Base-by-base conservation (phyloP, 2,329 filamentous ascomycete species). In the Cercospora sp. region DNA sequence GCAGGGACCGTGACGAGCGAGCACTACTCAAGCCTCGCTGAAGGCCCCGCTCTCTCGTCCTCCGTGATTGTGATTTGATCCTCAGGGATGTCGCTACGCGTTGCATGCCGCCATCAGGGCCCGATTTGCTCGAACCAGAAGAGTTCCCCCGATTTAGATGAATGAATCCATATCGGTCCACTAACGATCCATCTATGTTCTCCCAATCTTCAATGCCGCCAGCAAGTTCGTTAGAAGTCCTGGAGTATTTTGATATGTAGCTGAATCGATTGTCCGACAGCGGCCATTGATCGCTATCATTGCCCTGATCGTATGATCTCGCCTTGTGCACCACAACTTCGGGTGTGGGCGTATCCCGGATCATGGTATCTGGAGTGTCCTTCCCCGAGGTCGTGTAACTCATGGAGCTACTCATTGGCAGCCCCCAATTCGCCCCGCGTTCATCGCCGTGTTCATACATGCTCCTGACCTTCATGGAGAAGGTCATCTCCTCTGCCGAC, bases 121-220 rank as follows among this genome's bases (percentile, higher is more conserved):
- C 40, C 26, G 62, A 64, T 16, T 31, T 36, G 51, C 67, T 71
- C 31, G 68, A 60, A 10, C 63, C 70, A 3, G 74, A 73, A 9
- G 69, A 77, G 26, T 77, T 74, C 4, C 81, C 80, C 67, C 79
- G 81, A 53, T 76, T 80, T 3, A 82, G 81, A 13, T 84, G 76
- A 68, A 90, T 90, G 78, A 90, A 90, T 9, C 88, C 88, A 75
- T 90, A 90, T 68, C 88, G 82, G 76, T 90, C 88, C 3, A 90
- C 87, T 69, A 89, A 84, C 13, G 80, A 84, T 5, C 82, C 85
- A 18, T 85, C 81, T 10, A 90, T 79, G 75, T 89, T 84, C 68
- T 86, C 82, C 88, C 88, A 90, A 72, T 90, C 87, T 71, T 90
- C 88, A 60, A 89, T 84, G 2, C 88, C 88, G 7, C 88, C 88